These are phyloP conservation scores for Thoreauomyces humboldtii DNA, from an alignment of 192 early-diverging fungal genomes.

Conservation along the genomic window DNA sequence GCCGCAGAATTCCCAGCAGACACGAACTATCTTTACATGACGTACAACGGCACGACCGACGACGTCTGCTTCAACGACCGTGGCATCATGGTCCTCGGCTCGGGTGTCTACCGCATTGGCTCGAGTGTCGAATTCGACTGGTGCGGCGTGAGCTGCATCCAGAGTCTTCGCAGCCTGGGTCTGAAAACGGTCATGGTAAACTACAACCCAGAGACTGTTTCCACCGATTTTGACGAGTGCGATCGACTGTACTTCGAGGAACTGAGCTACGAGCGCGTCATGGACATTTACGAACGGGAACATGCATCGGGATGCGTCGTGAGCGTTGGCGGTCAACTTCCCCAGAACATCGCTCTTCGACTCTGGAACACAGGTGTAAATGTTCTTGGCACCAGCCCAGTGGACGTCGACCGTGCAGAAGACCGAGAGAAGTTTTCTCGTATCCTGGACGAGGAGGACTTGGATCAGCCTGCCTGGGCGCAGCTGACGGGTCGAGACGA, in stretches of 20 bases:
- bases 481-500: slow-evolving; percentile 88
- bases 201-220: slow-evolving; percentile 99
- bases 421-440: slow-evolving; percentile 98
- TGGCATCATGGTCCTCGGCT: slow-evolving; percentile 94
- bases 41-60: slow-evolving; percentile 86
- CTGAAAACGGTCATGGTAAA: slow-evolving; percentile 94
- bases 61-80: slow-evolving; percentile 85
- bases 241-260: slow-evolving; percentile 98
- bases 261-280: slow-evolving; percentile 86
- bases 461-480: slow-evolving; percentile 97
- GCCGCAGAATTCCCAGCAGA: slow-evolving; percentile 95
- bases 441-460: slow-evolving; percentile 92
- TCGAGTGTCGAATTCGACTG: slow-evolving; percentile 98
- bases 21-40: slow-evolving; percentile 97
- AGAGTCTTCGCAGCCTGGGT: slow-evolving; percentile 71
- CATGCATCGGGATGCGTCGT: slow-evolving; percentile 82
- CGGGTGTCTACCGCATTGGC: slow-evolving; percentile 96
- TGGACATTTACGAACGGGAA: slow-evolving; percentile 97
- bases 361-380: slow-evolving; percentile 56
- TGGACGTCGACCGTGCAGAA: slow-evolving; percentile 96
- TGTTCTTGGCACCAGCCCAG: slow-evolving; percentile 92
- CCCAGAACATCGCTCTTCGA: slow-evolving; percentile 92
- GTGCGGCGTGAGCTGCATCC: slow-evolving; percentile 69
- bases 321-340: slow-evolving; percentile 95
- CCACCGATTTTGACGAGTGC: slow-evolving; percentile 97